phyloP scores from a whole-genome alignment of 2,329 filamentous ascomycete genomes.

The Clonostachys solani region DNA sequence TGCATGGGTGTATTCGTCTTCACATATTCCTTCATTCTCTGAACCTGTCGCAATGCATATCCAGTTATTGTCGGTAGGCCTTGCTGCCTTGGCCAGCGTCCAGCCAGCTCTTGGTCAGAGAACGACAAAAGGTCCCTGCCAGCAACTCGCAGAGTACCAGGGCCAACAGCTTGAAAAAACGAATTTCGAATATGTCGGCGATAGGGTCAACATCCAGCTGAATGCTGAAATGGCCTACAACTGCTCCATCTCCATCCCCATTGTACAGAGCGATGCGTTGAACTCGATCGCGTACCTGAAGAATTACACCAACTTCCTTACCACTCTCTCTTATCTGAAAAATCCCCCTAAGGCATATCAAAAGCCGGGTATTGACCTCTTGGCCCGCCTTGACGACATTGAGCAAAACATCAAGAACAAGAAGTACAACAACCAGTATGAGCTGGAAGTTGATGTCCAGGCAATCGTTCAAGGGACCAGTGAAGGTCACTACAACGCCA shows the following conservation, averaged over 20 bases:
- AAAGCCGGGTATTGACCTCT: slow-evolving; percentile 42
- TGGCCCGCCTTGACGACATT: slow-evolving; percentile 38
- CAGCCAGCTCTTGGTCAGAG: too few species aligned
- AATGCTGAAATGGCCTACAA: slow-evolving; percentile 17
- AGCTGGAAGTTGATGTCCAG: slow-evolving; percentile 51
- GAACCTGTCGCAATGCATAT: too few species aligned
- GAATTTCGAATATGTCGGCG: too few species aligned
- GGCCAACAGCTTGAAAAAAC: too few species aligned
- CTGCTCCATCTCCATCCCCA: slow-evolving; percentile 32
- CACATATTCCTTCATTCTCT: too few species aligned
- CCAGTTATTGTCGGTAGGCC: too few species aligned
- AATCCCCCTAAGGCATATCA: slow-evolving; percentile 46
- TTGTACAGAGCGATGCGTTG: slow-evolving; percentile 23
- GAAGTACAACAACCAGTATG: slow-evolving; percentile 46
- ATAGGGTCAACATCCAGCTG: not conserved
- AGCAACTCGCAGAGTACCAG: too few species aligned
- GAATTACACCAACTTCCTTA: slow-evolving; percentile 42
- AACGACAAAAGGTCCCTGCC: too few species aligned
- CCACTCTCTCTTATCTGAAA: slow-evolving; percentile 40
- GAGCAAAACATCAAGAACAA: slow-evolving; percentile 31
- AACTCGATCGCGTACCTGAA: slow-evolving; percentile 28
- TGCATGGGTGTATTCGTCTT: too few species aligned
- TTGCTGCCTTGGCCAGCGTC: too few species aligned
- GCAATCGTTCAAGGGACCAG: slow-evolving; percentile 48
- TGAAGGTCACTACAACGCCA: slow-evolving; percentile 60